phyloP scores from a whole-genome alignment of 768 basidiomycete genomes.

The Phanerochaete sordida region DNA sequence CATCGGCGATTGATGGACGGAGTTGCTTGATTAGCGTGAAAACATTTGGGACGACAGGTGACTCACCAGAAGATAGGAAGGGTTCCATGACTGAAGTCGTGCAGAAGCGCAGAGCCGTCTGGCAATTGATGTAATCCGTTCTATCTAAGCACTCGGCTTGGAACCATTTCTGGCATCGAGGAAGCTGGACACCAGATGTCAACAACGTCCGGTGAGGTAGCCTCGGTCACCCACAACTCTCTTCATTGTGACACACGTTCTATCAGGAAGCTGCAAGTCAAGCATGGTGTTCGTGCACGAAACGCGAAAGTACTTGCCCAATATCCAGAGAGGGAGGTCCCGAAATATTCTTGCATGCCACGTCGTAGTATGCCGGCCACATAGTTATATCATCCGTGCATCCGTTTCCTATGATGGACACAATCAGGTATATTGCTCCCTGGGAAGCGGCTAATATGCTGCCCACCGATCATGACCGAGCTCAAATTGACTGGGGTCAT shows the following conservation, averaged over 20 bases:
- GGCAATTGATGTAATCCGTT: constrained; percentile 41
- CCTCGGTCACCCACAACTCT: constrained; percentile 30
- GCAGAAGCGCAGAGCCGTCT: constrained; percentile 40
- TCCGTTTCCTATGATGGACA: constrained; percentile 37
- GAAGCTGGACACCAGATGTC: constrained; percentile 29
- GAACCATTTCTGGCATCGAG: constrained; percentile 40
- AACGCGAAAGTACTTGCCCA: constrained; percentile 24
- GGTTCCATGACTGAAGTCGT: constrained; percentile 19
- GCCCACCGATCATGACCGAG: constrained; percentile 49
- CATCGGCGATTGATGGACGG: neutral
- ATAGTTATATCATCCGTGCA: constrained; percentile 37
- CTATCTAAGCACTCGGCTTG: constrained; percentile 37
- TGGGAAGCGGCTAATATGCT: neutral
- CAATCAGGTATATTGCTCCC: neutral
- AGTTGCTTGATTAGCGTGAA: no score
- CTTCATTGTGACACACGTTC: constrained; percentile 43
- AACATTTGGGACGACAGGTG: no score
- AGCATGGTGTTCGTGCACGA: neutral
- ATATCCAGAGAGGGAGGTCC: constrained; percentile 46
- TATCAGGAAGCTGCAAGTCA: constrained; percentile 4
- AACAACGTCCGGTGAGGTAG: no score
- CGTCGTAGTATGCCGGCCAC: constrained; percentile 44
- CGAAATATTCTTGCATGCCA: constrained; percentile 45
- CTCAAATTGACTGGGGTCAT: constrained; percentile 46
- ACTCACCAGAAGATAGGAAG: constrained; percentile 29